Evolutionary conservation across 1,139 yeast species (phyloP).

Genomic region (Suzukiozyma palmioleophila): DNA sequence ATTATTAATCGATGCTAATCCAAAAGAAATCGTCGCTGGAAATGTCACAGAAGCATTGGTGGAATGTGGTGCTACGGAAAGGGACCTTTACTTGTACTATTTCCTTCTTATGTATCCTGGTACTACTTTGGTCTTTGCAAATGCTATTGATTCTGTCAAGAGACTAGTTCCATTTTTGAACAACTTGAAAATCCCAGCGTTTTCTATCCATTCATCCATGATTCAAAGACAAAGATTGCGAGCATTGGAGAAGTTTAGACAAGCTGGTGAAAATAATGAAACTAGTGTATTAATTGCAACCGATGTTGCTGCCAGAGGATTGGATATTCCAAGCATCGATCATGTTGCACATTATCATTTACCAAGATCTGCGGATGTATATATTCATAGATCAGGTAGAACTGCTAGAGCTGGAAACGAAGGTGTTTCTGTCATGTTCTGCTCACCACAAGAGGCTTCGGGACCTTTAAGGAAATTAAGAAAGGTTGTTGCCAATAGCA

Average conservation of each 20-base stretch:
- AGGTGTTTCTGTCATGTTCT: constrained; percentile 89
- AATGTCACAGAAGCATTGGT: constrained; percentile 80
- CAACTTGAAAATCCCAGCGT: constrained; percentile 66
- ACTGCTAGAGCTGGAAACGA: constrained; percentile 94
- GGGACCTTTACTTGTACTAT: constrained; percentile 87
- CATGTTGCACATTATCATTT: constrained; percentile 96
- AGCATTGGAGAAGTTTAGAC: constrained; percentile 70
- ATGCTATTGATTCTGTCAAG: constrained; percentile 90
- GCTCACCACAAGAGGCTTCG: constrained; percentile 90
- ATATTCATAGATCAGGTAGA: constrained; percentile 95
- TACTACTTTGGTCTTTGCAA: constrained; percentile 85
- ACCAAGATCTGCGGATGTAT: constrained; percentile 92
- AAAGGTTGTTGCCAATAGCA: constrained; percentile 47
- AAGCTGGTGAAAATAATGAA: constrained; percentile 44
- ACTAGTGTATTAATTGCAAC: constrained; percentile 84
- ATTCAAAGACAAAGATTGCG: constrained; percentile 88
- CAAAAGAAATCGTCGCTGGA: constrained; percentile 73
- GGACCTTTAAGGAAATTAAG: constrained; percentile 81
- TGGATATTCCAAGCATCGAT: constrained; percentile 86
- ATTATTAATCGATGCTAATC: constrained; percentile 76
- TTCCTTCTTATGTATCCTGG: constrained; percentile 86
- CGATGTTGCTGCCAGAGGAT: constrained; percentile 98
- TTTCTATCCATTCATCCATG: constrained; percentile 91
- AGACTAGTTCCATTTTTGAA: constrained; percentile 73
- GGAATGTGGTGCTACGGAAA: constrained; percentile 86